Evolutionary conservation across 495 filamentous ascomycete species (phyloP).

Genomic region (Bombardia bombarda): DNA sequence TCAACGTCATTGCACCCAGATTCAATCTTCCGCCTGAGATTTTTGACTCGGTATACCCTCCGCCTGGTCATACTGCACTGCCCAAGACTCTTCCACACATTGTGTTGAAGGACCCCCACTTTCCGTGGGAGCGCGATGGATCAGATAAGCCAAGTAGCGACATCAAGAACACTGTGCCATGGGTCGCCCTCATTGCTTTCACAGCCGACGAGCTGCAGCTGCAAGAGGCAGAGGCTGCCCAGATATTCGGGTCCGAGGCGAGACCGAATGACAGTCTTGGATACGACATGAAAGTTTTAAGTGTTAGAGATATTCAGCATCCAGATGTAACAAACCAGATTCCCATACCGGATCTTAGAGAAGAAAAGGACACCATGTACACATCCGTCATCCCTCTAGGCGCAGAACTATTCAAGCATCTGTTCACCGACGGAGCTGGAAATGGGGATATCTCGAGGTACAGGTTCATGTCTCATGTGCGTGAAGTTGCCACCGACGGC

Average conservation of each 20-base stretch:
- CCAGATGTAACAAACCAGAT: background rate
- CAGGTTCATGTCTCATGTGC: conserved; percentile 37
- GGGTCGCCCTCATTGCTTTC: conserved; percentile 35
- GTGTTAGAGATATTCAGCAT: no score
- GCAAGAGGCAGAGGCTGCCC: background rate
- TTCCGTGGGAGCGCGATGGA: conserved; percentile 39
- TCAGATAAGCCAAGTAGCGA: conserved; percentile 1
- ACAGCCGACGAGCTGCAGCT: conserved; percentile 19
- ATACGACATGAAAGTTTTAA: background rate
- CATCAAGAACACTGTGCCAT: conserved; percentile 22
- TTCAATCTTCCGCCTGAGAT: conserved; percentile 20
- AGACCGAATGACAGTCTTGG: background rate
- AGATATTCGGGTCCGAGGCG: background rate
- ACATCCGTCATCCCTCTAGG: conserved; percentile 18
- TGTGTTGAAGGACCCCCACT: conserved; percentile 38
- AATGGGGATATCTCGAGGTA: conserved; percentile 1
- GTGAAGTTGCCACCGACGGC: conserved; percentile 31
- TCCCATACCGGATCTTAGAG: background rate
- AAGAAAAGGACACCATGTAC: background rate
- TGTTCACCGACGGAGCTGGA: conserved; percentile 12
- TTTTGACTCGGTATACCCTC: conserved; percentile 36
- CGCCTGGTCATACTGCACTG: conserved; percentile 27
- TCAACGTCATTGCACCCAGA: conserved; percentile 28
- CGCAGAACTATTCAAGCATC: conserved; percentile 14
- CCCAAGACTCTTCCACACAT: conserved; percentile 37